Base-by-base conservation (phyloP, 208 protist genomes). In the Endotrypanum monterogeii region DNA sequence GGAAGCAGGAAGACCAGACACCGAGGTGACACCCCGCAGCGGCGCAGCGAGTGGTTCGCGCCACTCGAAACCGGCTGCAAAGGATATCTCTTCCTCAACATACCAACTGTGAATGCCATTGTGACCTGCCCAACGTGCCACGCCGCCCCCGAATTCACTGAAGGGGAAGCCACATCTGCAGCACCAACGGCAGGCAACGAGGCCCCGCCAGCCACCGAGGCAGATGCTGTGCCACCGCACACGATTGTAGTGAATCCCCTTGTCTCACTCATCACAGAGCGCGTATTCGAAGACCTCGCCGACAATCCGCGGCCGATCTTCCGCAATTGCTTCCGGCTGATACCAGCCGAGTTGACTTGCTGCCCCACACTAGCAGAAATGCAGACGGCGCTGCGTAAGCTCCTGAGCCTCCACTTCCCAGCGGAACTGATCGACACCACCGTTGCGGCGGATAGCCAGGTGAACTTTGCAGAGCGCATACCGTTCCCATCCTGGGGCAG, bases 361-460 rank as follows among this genome's bases (percentile, higher is more conserved):
- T 96, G 91, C 66, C 91, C 91, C 48, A 96, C 89, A 18, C 52
- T 87, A 58, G 55, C 79, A 20, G 89, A 96, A 67, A 96, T 96
- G 87, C 83, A 88, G 48, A 51, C 68, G 62, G 89, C 80, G 25
- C 74, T 96, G 57, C 77, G 72, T 3, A 62, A 70, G 32, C 83
- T 96, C 11, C 62, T 94, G 30, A 65, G 51, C 1, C 55, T 78
- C 51, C 84, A 94, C 68, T 96, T 94, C 69, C 87, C 90, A 20
- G 48, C 54, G 0, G 58, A 52, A 30, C 39, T 67, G 41, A 7
- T 25, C 32, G 58, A 51, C 39, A 25, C 55, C 28, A 67, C 46
- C 66, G 69, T 61, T 57, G 20, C 60, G 11, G 71, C 69, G 14
- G 74, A 73, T 25, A 62, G 71, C 25, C 16, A 44, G 25, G 76